phyloP scores from a whole-genome alignment of 768 basidiomycete species.

The Amanita polypyramis region DNA sequence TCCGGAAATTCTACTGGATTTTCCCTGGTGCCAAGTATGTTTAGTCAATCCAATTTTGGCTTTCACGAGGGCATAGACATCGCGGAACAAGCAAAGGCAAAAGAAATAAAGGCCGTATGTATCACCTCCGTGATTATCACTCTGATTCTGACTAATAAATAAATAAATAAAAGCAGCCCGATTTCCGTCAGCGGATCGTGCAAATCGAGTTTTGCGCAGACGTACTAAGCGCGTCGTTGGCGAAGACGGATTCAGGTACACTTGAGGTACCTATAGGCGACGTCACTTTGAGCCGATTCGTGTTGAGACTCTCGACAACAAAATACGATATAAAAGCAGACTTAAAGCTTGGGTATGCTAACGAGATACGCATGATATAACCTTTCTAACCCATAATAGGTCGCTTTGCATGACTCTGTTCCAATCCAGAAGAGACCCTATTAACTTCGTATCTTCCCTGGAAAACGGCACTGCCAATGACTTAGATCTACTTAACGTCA shows the following conservation, averaged over 20 bases:
- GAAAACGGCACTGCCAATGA: constrained; percentile 28
- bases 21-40: constrained; percentile 44
- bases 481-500: constrained; percentile 65
- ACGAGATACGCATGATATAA: neutral
- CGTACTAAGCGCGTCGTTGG: constrained; percentile 67
- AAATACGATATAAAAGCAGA: constrained; percentile 85
- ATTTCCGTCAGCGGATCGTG: constrained; percentile 51
- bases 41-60: constrained; percentile 43
- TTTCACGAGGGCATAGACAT: constrained; percentile 55
- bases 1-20: constrained; percentile 26
- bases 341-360: constrained; percentile 59
- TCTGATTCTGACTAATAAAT: neutral
- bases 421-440: constrained; percentile 39
- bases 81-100: constrained; percentile 20
- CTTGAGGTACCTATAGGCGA: constrained; percentile 70
- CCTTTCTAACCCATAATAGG: constrained; percentile 25
- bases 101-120: constrained; percentile 16
- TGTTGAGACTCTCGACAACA: constrained; percentile 59
- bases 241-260: constrained; percentile 50
- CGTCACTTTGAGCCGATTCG: constrained; percentile 70
- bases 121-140: neutral
- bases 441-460: constrained; percentile 59
- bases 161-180: constrained; percentile 21
- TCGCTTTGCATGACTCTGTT: constrained; percentile 70
- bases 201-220: constrained; percentile 86